A percentile compares a stretch with the other conserved stretches of the same genome.
phyloP scores from a whole-genome alignment of 441 rosid species.

The Gossypium lobatum region DNA sequence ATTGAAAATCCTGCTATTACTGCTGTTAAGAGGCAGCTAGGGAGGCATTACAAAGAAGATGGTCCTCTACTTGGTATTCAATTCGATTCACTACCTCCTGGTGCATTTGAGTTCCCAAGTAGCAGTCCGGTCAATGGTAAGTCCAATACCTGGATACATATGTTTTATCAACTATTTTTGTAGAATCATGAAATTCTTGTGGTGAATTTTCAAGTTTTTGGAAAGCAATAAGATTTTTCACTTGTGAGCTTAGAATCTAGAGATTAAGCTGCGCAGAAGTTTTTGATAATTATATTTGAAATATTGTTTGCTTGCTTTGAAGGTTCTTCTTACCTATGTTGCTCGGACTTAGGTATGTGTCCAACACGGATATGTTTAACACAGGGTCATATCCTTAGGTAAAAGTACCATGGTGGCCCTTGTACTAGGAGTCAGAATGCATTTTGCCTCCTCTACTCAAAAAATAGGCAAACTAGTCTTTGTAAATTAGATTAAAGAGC shows the following conservation, averaged over 20 bases:
- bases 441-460: too few species aligned
- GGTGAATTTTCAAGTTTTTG: background rate
- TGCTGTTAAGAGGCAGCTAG: constrained; percentile 82
- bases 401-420: too few species aligned
- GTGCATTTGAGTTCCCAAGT: constrained; percentile 62
- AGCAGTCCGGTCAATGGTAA: constrained; percentile 51
- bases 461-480: too few species aligned
- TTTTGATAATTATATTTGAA: background rate
- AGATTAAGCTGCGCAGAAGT: background rate
- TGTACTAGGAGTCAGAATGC: too few species aligned
- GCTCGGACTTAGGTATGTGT: background rate
- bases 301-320: background rate
- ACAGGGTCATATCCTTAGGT: too few species aligned
- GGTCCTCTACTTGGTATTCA: constrained; percentile 80
- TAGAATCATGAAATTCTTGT: background rate
- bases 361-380: background rate
- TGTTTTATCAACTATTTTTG: background rate
- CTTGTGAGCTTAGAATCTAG: constrained; percentile 2
- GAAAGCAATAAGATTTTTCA: background rate
- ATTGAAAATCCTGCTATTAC: constrained; percentile 70
- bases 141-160: constrained; percentile 11
- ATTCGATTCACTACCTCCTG: constrained; percentile 80
- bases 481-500: too few species aligned
- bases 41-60: constrained; percentile 64
- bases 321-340: background rate